Evolutionary conservation across 495 filamentous ascomycete species (phyloP), one percentile per base, ranked within the genome.

Genomic region (Penicillium chermesinum): DNA sequence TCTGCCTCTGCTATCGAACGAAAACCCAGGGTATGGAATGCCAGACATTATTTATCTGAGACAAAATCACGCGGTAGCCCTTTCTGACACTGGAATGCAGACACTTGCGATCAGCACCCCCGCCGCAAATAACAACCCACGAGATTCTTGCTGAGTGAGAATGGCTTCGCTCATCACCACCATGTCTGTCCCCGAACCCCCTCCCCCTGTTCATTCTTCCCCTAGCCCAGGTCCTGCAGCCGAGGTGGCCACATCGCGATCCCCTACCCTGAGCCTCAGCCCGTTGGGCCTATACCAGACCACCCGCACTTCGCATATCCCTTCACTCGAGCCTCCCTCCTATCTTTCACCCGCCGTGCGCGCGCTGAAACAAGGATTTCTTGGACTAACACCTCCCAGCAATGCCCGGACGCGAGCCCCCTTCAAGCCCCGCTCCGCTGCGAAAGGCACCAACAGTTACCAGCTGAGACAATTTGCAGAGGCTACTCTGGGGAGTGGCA

Each of bases 401-500:
- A 95, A 96, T 74, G 87, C 91, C 58, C 84, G 89, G 51, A 91
- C 89, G 42, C 80, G 83, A 65, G 87, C 85, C 46, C 86, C 91
- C 55, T 97, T 98, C 79, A 89, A 90, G 63, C 89, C 94, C 38
- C 88, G 91, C 57, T 83, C 84, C 45, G 74, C 85, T 17, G 87
- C 86, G 60, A 94, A 91, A 58, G 91, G 94, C 32, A 94, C 87
- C 36, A 95, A 82, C 45, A 93, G 87, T 66, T 96, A 96, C 76
- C 94, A 98, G 69, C 76, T 98, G 45, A 84, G 90, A 62, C 93
- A 97, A 59, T 98, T 96, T 77, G 93, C 93, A 12, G 93, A 98
- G 67, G 94, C 93, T 27, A 98, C 93, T 34, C 75, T 98, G 13
- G 93, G 93, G 19, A 94, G 89, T 60, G 93, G 93, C 27, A 95